A percentile compares a stretch with the other conserved stretches of the same genome.
phyloP scores from a whole-genome alignment of 2,329 filamentous ascomycete genomes.

The Sarocladium kiliense region DNA sequence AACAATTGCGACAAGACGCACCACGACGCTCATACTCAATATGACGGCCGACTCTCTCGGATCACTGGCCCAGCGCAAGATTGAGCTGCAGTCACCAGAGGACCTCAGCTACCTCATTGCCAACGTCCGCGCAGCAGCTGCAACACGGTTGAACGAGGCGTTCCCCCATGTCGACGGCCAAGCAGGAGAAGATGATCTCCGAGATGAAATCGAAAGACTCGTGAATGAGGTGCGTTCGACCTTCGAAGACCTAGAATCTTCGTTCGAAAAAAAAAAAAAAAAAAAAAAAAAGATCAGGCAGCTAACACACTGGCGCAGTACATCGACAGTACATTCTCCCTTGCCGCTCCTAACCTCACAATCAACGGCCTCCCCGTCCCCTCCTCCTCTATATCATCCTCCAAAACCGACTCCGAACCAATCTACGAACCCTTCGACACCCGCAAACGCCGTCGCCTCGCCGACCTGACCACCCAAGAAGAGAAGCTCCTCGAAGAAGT shows the following conservation, averaged over 20 bases:
- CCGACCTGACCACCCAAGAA: conserved; percentile 56
- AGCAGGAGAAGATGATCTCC: conserved; percentile 48
- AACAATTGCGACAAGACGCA: background rate
- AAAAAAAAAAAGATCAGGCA: no score
- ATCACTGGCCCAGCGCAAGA: conserved; percentile 57
- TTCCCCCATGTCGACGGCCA: conserved; percentile 57
- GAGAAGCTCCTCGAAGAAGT: conserved; percentile 61
- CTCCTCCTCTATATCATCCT: conserved; percentile 27
- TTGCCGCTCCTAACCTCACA: conserved; percentile 53
- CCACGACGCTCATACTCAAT: background rate
- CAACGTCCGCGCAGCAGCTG: conserved; percentile 64
- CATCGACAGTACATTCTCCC: conserved; percentile 54
- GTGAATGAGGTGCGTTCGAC: conserved; percentile 48
- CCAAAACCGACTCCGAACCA: conserved; percentile 18
- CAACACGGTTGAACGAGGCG: conserved; percentile 60
- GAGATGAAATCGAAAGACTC: conserved; percentile 53
- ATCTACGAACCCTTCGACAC: conserved; percentile 57
- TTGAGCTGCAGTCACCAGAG: conserved; percentile 72
- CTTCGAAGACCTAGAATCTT: background rate
- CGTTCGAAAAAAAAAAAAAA: no score
- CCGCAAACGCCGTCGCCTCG: conserved; percentile 52
- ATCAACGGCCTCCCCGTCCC: conserved; percentile 56
- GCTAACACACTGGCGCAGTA: no score
- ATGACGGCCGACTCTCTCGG: conserved; percentile 31
- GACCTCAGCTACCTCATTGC: conserved; percentile 66